Evolutionary conservation across 495 filamentous ascomycete species (phyloP), one percentile per base, ranked within the genome.

Genomic region (Endocarpon pusillum): DNA sequence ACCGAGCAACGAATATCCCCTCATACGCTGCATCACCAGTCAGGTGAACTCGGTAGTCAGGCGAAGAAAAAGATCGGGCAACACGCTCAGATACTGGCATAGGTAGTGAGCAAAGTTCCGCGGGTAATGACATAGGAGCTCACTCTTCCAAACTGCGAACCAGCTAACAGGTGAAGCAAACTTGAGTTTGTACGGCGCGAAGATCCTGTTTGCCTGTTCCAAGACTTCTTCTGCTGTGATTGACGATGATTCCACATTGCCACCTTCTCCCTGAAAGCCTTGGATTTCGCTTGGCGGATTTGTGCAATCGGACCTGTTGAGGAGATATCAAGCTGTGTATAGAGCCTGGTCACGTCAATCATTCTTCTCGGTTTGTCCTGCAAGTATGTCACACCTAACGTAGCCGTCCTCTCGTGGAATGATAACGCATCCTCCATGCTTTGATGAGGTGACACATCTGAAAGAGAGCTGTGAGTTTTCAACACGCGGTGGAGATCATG

Each of bases 61-160:
- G 26, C 12, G 55, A 54, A 17, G 53, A 59, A 32, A 53, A 53
- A n/a, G 36, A 44, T 11, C 51, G 45, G 0, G 55, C 55, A 4
- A 57, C 54, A 20, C 55, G 46, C 31, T 59, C 55, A 8, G 40
- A 48, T 34, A 59, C 50, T 46, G 9, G 32, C n/a, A 12, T 10
- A n/a, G 11, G n/a, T n/a, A n/a, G n/a, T n/a, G n/a, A n/a, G n/a
- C n/a, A n/a, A n/a, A n/a, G n/a, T n/a, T 15, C 21, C 14, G 15
- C 15, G 15, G 19, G 22, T 6, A 19, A 8, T 23, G 7, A 4
- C 4, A 12, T n/a, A n/a, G n/a, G n/a, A n/a, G 35, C 34, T 26
- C 37, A 49, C 52, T 47, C 23, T 55, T 59, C 55, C 55, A 58
- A n/a, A 59, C 42, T 3, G 55, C 47, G 24, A 56, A 59, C 53